phyloP scores from a whole-genome alignment of 495 filamentous ascomycete species.

The Penicillium pancosmium region DNA sequence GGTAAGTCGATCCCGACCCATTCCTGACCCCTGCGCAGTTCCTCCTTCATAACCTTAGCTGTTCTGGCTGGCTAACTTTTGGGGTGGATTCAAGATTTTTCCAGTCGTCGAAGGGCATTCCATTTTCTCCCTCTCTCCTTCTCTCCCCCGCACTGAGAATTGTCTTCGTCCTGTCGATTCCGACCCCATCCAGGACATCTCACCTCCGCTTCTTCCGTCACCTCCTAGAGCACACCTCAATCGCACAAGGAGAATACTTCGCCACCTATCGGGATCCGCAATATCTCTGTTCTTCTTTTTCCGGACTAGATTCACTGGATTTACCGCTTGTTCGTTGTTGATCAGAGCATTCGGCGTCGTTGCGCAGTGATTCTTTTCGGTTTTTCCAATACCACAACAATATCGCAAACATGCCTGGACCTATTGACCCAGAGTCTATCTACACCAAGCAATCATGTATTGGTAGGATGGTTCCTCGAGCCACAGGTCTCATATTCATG shows the following conservation, averaged over 20 bases:
- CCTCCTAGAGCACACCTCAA: not conserved
- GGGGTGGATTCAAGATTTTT: not conserved
- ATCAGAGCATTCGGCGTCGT: not conserved
- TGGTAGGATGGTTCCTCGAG: slow-evolving; percentile 54
- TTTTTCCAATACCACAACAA: slow-evolving; percentile 6
- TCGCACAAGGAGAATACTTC: not conserved
- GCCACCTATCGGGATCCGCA: not conserved
- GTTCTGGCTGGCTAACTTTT: not conserved
- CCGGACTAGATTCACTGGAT: not conserved
- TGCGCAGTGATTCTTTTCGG: not conserved
- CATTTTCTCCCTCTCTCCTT: too few relatives aligned
- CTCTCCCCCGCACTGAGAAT: not conserved
- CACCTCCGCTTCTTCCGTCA: not conserved
- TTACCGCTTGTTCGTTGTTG: not conserved
- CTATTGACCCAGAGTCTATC: slow-evolving; percentile 78
- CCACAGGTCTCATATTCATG: not conserved
- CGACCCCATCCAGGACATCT: not conserved
- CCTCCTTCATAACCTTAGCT: not conserved
- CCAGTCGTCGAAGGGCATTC: not conserved
- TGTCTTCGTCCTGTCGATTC: not conserved
- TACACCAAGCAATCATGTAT: slow-evolving; percentile 96
- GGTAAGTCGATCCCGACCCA: not conserved
- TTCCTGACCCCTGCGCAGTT: not conserved
- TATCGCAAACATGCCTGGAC: slow-evolving; percentile 39
- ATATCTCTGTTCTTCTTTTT: not conserved